These are phyloP conservation scores for Leccinum disarticulatum DNA, from an alignment of 768 basidiomycete species.

Conservation along the genomic window DNA sequence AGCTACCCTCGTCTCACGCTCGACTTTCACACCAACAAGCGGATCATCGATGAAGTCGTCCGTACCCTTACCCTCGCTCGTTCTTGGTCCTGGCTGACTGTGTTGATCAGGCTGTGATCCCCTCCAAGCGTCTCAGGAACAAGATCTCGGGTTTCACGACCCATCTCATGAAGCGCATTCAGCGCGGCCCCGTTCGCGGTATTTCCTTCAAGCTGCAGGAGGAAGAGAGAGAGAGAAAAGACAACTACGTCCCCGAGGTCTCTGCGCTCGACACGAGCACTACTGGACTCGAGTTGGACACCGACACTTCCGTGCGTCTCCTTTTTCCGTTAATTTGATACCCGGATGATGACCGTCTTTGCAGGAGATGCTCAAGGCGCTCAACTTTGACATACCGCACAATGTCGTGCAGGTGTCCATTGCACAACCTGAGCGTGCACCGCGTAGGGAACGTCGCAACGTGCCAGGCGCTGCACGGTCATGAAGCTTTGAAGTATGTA, in stretches of 20 bases:
- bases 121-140: conserved; percentile 98
- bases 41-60: conserved; percentile 97
- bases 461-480: conserved; percentile 79
- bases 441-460: conserved; percentile 70
- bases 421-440: conserved; percentile 66
- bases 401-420: conserved; percentile 64
- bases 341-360: background rate
- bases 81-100: background rate
- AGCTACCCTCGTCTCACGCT: conserved; percentile 99
- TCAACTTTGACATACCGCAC: conserved; percentile 94
- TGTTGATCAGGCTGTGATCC: conserved; percentile 75
- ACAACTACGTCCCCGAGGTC: conserved; percentile 98
- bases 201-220: conserved; percentile 99
- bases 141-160: conserved; percentile 99
- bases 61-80: conserved; percentile 32
- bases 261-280: conserved; percentile 86
- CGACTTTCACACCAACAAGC: conserved; percentile 99
- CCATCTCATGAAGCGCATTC: conserved; percentile 99
- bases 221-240: conserved; percentile 98
- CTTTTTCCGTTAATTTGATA: background rate
- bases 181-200: conserved; percentile 95
- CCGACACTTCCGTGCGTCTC: conserved; percentile 82
- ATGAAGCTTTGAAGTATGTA: conserved; percentile 17
- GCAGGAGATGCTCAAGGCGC: conserved; percentile 82
- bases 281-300: conserved; percentile 82